Evolutionary conservation across 2,329 filamentous ascomycete genomes (phyloP).

Genomic region (Plenodomus tracheiphilus): DNA sequence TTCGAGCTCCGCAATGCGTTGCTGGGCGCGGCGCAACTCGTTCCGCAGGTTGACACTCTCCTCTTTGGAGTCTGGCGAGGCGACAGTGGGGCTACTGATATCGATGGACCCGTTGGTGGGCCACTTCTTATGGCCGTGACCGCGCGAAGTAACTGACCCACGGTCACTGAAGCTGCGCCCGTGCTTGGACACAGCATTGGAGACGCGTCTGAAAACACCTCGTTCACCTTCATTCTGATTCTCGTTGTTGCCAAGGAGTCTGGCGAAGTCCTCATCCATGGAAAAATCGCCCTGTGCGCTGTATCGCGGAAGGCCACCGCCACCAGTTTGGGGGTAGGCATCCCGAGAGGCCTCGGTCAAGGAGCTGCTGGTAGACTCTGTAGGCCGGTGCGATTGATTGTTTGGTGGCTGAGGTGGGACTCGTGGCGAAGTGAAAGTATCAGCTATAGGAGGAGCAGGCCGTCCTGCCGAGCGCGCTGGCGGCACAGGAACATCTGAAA

Average conservation of each 20-base stretch:
- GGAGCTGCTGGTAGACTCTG: slow-evolving; percentile 51
- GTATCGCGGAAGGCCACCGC: slow-evolving; percentile 49
- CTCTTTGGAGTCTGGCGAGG: slow-evolving; percentile 56
- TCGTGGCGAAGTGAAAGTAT: slow-evolving; percentile 52
- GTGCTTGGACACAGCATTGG: slow-evolving; percentile 84
- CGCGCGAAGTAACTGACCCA: slow-evolving; percentile 42
- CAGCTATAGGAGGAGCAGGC: slow-evolving; percentile 43
- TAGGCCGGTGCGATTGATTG: slow-evolving; percentile 43
- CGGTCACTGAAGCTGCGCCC: slow-evolving; percentile 81
- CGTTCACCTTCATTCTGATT: slow-evolving; percentile 47
- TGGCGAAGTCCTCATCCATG: slow-evolving; percentile 93
- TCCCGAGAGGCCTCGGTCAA: slow-evolving; percentile 46
- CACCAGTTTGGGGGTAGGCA: slow-evolving; percentile 12
- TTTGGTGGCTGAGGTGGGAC: slow-evolving; percentile 49
- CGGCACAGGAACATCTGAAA: slow-evolving; percentile 48
- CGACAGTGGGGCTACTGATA: slow-evolving; percentile 72
- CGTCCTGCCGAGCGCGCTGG: slow-evolving; percentile 54
- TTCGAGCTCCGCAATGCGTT: slow-evolving; percentile 84
- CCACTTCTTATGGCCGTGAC: slow-evolving; percentile 42
- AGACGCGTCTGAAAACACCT: slow-evolving; percentile 78
- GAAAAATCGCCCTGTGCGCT: slow-evolving; percentile 85
- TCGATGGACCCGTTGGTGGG: slow-evolving; percentile 50
- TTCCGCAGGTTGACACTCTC: slow-evolving; percentile 59
- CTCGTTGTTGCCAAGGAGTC: slow-evolving; percentile 77
- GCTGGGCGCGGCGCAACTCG: slow-evolving; percentile 79